These are phyloP conservation scores for Auricularia cornea DNA, from an alignment of 768 basidiomycete genomes.

Conservation along the genomic window DNA sequence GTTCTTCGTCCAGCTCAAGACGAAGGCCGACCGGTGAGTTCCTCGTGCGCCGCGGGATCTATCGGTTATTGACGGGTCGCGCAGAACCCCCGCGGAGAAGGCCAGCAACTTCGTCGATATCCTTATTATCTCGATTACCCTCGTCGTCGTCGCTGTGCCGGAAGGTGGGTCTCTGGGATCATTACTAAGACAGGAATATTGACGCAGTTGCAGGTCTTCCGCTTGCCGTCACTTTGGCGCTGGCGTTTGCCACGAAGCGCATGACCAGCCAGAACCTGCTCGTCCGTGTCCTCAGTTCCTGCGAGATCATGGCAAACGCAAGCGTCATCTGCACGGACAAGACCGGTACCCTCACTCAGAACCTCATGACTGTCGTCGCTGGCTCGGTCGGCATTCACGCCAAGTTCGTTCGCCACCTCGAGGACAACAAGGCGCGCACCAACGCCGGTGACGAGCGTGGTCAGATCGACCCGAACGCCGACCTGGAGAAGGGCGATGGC, in stretches of 20 bases:
- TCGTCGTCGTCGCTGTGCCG: slow-evolving; percentile 85
- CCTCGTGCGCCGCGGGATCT: not conserved
- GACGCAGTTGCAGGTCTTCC: slow-evolving; percentile 57
- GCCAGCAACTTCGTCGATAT: slow-evolving; percentile 89
- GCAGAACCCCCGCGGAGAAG: slow-evolving; percentile 65
- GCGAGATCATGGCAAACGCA: slow-evolving; percentile 98
- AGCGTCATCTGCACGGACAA: slow-evolving; percentile 95
- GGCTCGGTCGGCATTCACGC: slow-evolving; percentile 90
- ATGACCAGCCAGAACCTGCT: slow-evolving; percentile 95
- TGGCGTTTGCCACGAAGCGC: slow-evolving; percentile 96
- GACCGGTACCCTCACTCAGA: slow-evolving; percentile 93
- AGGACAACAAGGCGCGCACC: slow-evolving; percentile 60
- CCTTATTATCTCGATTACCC: slow-evolving; percentile 87
- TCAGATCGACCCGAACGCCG: slow-evolving; percentile 1
- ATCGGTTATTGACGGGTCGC: not conserved
- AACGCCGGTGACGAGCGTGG: slow-evolving; percentile 54
- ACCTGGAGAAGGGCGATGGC: slow-evolving; percentile 8
- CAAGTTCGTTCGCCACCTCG: slow-evolving; percentile 80
- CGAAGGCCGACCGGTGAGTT: slow-evolving; percentile 47
- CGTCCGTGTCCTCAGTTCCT: slow-evolving; percentile 91
- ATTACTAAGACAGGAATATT: slow-evolving; percentile 2
- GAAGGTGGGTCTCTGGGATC: slow-evolving; percentile 42
- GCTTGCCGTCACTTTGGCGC: slow-evolving; percentile 89
- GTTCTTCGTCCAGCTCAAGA: slow-evolving; percentile 85
- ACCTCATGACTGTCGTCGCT: slow-evolving; percentile 92